Evolutionary conservation across 1,139 yeast genomes (phyloP), one percentile per base, ranked within the genome.

Genomic region (Hemisphaericaspora subhashii): DNA sequence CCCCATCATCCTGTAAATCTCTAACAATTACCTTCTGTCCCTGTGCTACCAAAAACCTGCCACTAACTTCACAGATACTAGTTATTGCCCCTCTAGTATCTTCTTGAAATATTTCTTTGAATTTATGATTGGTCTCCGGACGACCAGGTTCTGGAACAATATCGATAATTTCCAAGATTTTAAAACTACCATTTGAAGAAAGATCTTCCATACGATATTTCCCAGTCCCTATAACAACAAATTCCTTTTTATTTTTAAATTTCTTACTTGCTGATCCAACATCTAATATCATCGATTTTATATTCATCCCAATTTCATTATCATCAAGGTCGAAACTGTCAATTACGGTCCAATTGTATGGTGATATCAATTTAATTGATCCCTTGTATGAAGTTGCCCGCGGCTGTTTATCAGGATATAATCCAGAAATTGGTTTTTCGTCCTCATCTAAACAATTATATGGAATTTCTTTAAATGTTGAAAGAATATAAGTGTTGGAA

Each of bases 141-240:
- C 73, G 77, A 0, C 86, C 92, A 1, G 94, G 94, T 53, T 89
- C 96, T 0, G 97, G 96, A 44, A 88, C 88, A 57, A 89, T 86
- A 46, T 83, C 90, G 38, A 86, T 83, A 30, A 87, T 72, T 48
- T 89, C 96, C 50, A 68, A 82, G 2, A 90, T 66, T 47, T 81
- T 79, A 60, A 88, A 85, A 2, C 84, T 71, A 0, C 98, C 98
- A 52, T 82, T 79, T 1, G 95, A 79, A 4, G 89, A 78, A 41
- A 86, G 67, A 64, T 89, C 97, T 56, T 92, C 98, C 48, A 86
- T 81, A 42, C 95, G 74, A 43, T 82, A 77, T 43, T 76, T 72
- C 1, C 95, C 86, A 1, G 92, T 79, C 1, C 98, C 98, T 17
- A 85, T 68, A 1, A 88, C 83, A 16, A 92, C 62, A 45, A 82